Base-by-base conservation (phyloP, 345 rosid genomes). In the Angophora floribunda region DNA sequence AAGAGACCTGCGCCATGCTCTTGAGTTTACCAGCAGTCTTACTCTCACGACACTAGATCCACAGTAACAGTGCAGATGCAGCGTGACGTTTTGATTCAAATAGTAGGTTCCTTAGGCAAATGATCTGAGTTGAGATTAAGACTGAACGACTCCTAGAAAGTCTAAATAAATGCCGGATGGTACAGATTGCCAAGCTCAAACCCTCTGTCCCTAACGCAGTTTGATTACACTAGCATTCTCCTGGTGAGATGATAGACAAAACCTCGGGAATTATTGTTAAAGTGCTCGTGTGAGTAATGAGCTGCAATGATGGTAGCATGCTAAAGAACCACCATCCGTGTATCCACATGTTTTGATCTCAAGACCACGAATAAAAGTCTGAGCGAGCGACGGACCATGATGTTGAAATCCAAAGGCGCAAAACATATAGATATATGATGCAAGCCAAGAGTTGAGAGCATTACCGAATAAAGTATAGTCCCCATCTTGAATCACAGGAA, bases 401-500 rank as follows among this genome's bases (percentile, higher is more conserved):
- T 8, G 79, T 16, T 36, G 36, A 32, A 67, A 30, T 67, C 0
- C 79, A 14, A 63, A 3, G 75, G 75, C 19, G 13, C 19, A 3
- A 14, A 63, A 63, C 70, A 63, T n/a, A n/a, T 2, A 14, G 16
- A 63, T 63, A 7, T 30, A 3, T 63, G 10, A n/a, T 63, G 75
- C 75, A 65, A 30, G 78, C 78, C 80, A 4, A 32, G 80, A 70
- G 80, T 0, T 70, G 45, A 32, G 80, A 32, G 41, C 80, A 70
- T 70, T 94, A 94, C 80, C 30, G 13, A 85, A 93, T 78, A 95
- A 86, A 87, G 91, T 92, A 87, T 87, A 94, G 88, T 96, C 97
- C 57, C 95, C 98, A 88, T 96, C 97, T 88, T 92, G 92, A 90
- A 94, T 88, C 26, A 93, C 93, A 86, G 96, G 98, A 87, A 95